Conservation (phyloP, 352 stramenopile genomes). For the Globisporangium megalacanthum region DNA sequence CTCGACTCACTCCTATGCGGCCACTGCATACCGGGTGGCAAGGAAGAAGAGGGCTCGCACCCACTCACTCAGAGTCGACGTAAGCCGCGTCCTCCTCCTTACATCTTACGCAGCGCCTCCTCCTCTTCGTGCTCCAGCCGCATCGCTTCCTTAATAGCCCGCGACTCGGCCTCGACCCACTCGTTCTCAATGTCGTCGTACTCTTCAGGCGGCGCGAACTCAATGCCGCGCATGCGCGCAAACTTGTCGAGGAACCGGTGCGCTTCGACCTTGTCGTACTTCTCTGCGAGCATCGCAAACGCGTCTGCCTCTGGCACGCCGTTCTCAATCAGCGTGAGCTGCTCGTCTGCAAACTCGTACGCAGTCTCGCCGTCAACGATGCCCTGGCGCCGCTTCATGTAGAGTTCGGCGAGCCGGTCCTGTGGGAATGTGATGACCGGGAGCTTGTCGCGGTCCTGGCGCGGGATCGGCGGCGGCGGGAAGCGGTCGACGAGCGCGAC, state of each 20-base stretch:
- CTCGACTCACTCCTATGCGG: too few relatives aligned
- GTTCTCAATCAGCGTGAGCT: slow-evolving; percentile 82
- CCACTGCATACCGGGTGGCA: background rate
- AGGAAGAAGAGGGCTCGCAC: background rate
- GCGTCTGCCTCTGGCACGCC: slow-evolving; percentile 75
- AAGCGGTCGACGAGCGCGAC: slow-evolving; percentile 72
- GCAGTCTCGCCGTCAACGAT: slow-evolving; percentile 73
- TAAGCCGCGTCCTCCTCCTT: slow-evolving; percentile 4
- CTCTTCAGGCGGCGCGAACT: slow-evolving; percentile 70
- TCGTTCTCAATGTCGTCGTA: slow-evolving; percentile 79
- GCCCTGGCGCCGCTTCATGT: slow-evolving; percentile 67
- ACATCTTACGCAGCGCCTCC: slow-evolving; percentile 67
- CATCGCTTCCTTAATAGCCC: slow-evolving; percentile 81
- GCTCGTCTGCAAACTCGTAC: slow-evolving; percentile 85
- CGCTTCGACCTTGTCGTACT: slow-evolving; percentile 79
- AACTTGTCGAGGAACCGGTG: slow-evolving; percentile 84
- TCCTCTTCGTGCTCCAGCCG: slow-evolving; percentile 79
- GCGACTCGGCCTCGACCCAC: slow-evolving; percentile 76
- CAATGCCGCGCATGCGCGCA: slow-evolving; percentile 66
- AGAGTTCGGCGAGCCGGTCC: slow-evolving; percentile 77
- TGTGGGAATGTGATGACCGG: slow-evolving; percentile 81
- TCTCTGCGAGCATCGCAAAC: slow-evolving; percentile 73
- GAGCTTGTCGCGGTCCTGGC: slow-evolving; percentile 66
- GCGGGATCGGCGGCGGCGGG: slow-evolving; percentile 65
- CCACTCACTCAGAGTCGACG: too few relatives aligned